Evolutionary conservation across 129 eudicot species (phyloP), one percentile per base, ranked within the genome.

Genomic region (Saussurea involucrata): DNA sequence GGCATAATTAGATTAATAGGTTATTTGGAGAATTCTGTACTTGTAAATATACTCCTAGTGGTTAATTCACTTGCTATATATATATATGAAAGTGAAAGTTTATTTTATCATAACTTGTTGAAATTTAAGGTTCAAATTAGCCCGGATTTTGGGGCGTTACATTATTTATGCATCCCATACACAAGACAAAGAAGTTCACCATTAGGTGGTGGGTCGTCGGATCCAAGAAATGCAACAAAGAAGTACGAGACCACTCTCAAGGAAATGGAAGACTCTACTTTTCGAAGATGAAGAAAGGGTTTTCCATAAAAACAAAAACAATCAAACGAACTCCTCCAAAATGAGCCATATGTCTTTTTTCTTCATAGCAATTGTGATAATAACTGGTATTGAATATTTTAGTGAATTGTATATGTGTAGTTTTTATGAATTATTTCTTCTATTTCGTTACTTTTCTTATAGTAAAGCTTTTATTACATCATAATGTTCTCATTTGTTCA

Each of bases 221-320:
- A 86, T 63, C 86, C 84, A n/a, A 86, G 81, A 84, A 79, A 86
- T 42, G 74, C 68, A 34, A 42, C 79, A 53, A 80, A 73, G 82
- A 93, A 87, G 68, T 91, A 88, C 37, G 98, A 94, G 64, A 75
- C 97, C 21, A 76, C 98, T 18, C 83, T 90, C 15, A 94, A 86
- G 76, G 98, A 96, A 10, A 94, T 94, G 21, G 91, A n/a, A 87
- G 81, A 71, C 82, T 72, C 84, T 94, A 76, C 86, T 76, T 77
- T 88, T 94, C 58, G 96, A 94, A 37, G 96, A 91, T 42, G 87
- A 87, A 64, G 92, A 87, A 36, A 85, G 85, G 89, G 86, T 66
- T 44, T 65, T 66, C 69, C 71, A 22, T 65, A 66, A 73, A 66
- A 73, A n/a, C 74, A 53, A 73, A 66, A 67, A 73, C 53, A 61